Base-by-base conservation (phyloP, 1,284 basidiomycete genomes). In the Sparassis latifolia region DNA sequence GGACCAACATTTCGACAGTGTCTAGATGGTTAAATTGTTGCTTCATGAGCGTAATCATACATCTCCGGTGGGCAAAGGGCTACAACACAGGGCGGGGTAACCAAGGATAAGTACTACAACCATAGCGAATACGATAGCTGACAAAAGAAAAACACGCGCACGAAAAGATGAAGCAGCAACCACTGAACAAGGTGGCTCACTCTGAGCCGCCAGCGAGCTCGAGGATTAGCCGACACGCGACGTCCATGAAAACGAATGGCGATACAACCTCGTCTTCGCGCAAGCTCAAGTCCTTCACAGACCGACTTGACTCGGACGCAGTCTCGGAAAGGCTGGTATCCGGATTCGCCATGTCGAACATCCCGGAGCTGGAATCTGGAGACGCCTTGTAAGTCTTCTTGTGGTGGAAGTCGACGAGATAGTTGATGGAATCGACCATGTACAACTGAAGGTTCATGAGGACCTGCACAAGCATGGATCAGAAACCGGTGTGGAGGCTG, bases 391-490 rank as follows among this genome's bases (percentile, higher is more conserved):
- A 94, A 54, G 95, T 92, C 61, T 92, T 92, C 65, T 97, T 90
- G 73, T 98, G 96, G 61, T 97, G 84, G 72, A 99, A 99, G 66
- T 99, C 96, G 55, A 99, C 97, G 33, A 99, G 80, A 69, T 97
- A 99, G 71, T 98, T 98, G 65, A 88, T 84, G 35, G 87, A 85
- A 67, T 99, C 96, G 30, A 98, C 92, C 74, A 91, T 89, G 68
- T 98, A 99, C 42, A 98, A 77, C 62, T 98, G 94, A 2, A 99
- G 77, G 69, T 98, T 97, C 95, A 98, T 97, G 30, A 96, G 78
- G 5, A 94, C 82, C 91, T 94, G 39, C 10, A 6, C 1, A 51
- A 30, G 52, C 49, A 47, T 41, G 27, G 9, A 30, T 27, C 7
- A 40, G 33, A 40, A 35, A 42, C 47, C 27, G 46, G 10, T 42